Evolutionary conservation across 352 stramenopile species (phyloP).

Genomic region (Globisporangium middletonii): DNA sequence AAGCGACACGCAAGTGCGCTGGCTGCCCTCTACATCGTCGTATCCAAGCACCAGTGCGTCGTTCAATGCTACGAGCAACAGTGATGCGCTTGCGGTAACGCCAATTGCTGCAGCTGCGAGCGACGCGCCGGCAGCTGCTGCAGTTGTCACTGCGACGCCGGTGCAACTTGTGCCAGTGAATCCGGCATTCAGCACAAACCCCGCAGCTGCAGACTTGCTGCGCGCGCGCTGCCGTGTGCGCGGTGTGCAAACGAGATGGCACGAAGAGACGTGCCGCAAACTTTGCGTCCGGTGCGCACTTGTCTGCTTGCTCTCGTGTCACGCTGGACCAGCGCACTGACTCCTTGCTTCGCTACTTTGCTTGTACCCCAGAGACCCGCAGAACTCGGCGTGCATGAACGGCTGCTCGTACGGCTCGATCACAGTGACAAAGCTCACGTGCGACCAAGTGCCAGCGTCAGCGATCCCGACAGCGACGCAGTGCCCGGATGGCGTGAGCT

Average conservation of each 20-base stretch:
- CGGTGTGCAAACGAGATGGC: slow-evolving; percentile 61
- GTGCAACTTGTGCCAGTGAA: neutral
- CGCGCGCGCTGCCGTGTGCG: slow-evolving; percentile 50
- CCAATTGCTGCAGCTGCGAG: neutral
- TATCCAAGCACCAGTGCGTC: neutral
- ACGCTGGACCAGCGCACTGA: neutral
- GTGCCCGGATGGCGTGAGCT: slow-evolving; percentile 59
- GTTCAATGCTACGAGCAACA: neutral
- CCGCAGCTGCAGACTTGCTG: slow-evolving; percentile 29
- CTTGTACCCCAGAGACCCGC: slow-evolving; percentile 27
- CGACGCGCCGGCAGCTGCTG: slow-evolving; percentile 4
- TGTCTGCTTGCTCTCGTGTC: neutral
- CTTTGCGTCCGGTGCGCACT: slow-evolving; percentile 38
- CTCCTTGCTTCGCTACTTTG: neutral
- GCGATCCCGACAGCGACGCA: slow-evolving; percentile 22
- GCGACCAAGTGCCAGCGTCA: slow-evolving; percentile 34
- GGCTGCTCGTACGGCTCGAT: slow-evolving; percentile 71
- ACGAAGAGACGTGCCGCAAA: slow-evolving; percentile 67
- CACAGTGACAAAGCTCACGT: slow-evolving; percentile 60
- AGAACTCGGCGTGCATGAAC: slow-evolving; percentile 69
- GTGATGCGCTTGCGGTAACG: neutral
- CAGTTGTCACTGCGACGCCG: neutral
- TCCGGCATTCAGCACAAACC: slow-evolving; percentile 16
- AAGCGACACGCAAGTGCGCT: neutral
- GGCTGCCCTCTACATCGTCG: neutral